Conservation (phyloP, 495 filamentous ascomycete genomes). For the Neurospora intermedia region DNA sequence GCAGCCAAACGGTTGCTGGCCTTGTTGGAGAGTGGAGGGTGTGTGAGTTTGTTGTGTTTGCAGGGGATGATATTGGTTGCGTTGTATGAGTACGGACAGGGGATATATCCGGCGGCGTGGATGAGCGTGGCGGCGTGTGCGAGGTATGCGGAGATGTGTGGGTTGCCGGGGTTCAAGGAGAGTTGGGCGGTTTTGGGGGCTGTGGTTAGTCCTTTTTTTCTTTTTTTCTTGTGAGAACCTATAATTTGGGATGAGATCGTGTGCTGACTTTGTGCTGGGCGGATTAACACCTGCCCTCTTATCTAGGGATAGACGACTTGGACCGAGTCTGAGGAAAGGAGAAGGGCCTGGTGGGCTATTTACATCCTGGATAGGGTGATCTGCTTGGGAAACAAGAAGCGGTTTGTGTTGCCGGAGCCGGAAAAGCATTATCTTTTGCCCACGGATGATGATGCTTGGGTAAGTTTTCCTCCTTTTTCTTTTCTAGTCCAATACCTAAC, state of each 20-base stretch:
- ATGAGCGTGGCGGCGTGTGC: conserved; percentile 33
- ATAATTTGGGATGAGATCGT: background rate
- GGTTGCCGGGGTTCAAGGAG: conserved; percentile 28
- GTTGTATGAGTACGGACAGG: conserved; percentile 39
- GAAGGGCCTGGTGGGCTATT: conserved; percentile 42
- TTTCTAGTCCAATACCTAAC: conserved; percentile 1
- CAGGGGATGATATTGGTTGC: conserved; percentile 35
- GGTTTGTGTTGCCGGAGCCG: conserved; percentile 33
- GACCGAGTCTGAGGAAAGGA: conserved; percentile 40
- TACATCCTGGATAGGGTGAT: conserved; percentile 37
- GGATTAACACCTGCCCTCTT: background rate
- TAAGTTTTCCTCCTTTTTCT: conserved; percentile 6
- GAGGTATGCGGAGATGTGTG: conserved; percentile 34
- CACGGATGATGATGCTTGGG: conserved; percentile 35
- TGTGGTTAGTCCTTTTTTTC: conserved; percentile 10
- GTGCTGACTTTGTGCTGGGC: conserved; percentile 1
- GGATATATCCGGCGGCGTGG: conserved; percentile 39
- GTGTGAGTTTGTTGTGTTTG: conserved; percentile 29
- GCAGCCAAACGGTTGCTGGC: conserved; percentile 31
- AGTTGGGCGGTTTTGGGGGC: conserved; percentile 24
- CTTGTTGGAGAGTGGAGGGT: conserved; percentile 27
- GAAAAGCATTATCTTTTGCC: conserved; percentile 28
- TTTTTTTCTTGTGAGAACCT: too few relatives aligned
- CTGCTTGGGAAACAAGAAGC: conserved; percentile 33
- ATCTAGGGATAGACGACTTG: conserved; percentile 23